Base-by-base conservation (phyloP, 192 early-diverging fungal genomes). In the Rhizophagus clarus region DNA sequence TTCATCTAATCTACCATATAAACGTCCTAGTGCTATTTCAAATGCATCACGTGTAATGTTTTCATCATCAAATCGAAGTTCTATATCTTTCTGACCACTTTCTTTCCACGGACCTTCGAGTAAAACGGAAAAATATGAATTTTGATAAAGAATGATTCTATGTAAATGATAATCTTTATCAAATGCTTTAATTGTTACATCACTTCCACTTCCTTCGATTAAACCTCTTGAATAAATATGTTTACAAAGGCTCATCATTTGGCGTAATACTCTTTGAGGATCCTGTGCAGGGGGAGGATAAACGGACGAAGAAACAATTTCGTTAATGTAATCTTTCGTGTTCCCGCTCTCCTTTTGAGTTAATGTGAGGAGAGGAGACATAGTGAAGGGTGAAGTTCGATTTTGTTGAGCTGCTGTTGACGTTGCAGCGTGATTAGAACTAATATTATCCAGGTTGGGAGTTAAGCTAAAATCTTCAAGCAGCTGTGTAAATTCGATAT, bases 41-140 rank as follows among this genome's bases (percentile, higher is more conserved):
- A 90, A 90, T 2, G 87, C 82, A 56, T 89, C 89, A 28, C 66
- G 71, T 1, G 87, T 86, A n/a, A 90, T 85, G 31, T 89, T 85
- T 26, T 77, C 31, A 22, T 88, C 85, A 31, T 89, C 87, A 83
- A 90, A 88, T 28, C 82, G 63, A 29, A 90, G 70, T 11, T 82
- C 82, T 0, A 91, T 81, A 2, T 10, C 29, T 22, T 83, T 74
- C 12, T 56, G 51, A 0, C 62, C 64, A 11, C 80, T 62, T 72
- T 91, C 89, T 34, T 75, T 80, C 81, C 88, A 91, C 1, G 84
- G 82, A 17, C 89, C 89, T 37, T 86, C 78, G 0, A 91, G 29
- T 29, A 89, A 76, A 11, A 76, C 73, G 10, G 84, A 83, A 75
- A 89, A 91, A 61, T 88, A 91, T 0, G 82, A 76, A 32, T 87